A percentile compares a stretch with the other conserved stretches of the same genome.
Conservation (phyloP, 2,329 filamentous ascomycete genomes). For the Acrocalymma vagum region DNA sequence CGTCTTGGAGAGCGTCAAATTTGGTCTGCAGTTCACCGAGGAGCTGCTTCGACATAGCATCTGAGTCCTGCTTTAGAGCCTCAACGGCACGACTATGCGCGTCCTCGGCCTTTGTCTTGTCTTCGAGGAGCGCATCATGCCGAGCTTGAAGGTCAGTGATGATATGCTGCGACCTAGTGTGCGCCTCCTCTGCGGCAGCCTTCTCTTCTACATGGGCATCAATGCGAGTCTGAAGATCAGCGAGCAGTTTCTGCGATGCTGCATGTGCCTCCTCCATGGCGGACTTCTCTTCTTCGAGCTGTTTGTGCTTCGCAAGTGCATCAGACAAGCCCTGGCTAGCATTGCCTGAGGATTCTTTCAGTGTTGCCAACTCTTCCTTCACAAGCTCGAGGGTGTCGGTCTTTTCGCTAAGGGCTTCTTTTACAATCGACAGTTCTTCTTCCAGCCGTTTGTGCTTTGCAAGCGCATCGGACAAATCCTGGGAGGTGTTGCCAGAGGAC, state of each 20-base stretch:
- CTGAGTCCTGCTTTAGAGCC: slow-evolving; percentile 39
- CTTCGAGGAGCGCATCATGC: slow-evolving; percentile 36
- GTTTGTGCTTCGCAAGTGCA: slow-evolving; percentile 26
- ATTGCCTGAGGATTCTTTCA: slow-evolving; percentile 12
- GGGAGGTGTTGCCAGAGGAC: slow-evolving; percentile 30
- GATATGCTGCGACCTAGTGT: slow-evolving; percentile 28
- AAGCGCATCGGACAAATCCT: slow-evolving; percentile 30
- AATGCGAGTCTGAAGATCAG: slow-evolving; percentile 26
- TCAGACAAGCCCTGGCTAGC: slow-evolving; percentile 17
- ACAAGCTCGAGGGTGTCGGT: slow-evolving; percentile 30
- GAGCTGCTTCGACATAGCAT: slow-evolving; percentile 28
- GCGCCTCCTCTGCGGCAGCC: slow-evolving; percentile 23
- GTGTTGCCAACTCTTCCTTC: slow-evolving; percentile 16
- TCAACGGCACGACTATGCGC: slow-evolving; percentile 38
- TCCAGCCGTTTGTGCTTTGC: slow-evolving; percentile 31
- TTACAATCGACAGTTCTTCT: slow-evolving; percentile 29
- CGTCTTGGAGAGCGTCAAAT: slow-evolving; percentile 21
- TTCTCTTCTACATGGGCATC: slow-evolving; percentile 27
- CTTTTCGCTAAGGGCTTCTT: slow-evolving; percentile 28
- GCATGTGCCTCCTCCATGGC: slow-evolving; percentile 20
- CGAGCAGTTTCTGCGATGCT: slow-evolving; percentile 20
- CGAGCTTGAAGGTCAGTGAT: slow-evolving; percentile 40
- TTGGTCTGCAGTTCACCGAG: slow-evolving; percentile 18
- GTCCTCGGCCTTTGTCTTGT: slow-evolving; percentile 40
- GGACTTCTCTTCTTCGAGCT: slow-evolving; percentile 26